phyloP scores from a whole-genome alignment of 345 rosid genomes.

The Raphanus raphanistrum region DNA sequence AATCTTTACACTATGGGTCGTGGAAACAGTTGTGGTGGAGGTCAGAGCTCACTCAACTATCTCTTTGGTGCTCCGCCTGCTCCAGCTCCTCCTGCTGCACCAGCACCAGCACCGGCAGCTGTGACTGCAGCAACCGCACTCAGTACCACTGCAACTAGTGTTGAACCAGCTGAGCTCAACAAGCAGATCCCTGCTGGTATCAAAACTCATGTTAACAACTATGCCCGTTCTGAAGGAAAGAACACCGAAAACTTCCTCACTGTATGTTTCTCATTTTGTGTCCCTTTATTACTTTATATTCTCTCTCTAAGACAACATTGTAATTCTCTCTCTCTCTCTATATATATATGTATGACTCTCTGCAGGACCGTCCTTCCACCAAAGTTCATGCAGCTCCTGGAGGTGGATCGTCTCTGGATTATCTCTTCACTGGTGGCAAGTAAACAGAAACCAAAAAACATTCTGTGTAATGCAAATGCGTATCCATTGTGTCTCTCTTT shows the following conservation, averaged over 20 bases:
- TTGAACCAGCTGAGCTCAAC: conserved; percentile 44
- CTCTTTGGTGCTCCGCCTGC: conserved; percentile 58
- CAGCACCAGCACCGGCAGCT: neutral
- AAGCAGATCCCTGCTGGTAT: conserved; percentile 73
- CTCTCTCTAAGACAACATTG: neutral
- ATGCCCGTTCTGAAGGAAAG: conserved; percentile 68
- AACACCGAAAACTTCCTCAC: conserved; percentile 86
- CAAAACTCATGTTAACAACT: conserved; percentile 60
- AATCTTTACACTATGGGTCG: conserved; percentile 57
- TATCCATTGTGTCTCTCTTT: conserved; percentile 16
- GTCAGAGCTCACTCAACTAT: conserved; percentile 80
- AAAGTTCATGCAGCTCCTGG: conserved; percentile 55
- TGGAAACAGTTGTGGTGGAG: conserved; percentile 80
- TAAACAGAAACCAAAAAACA: conserved; percentile 8
- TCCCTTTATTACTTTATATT: neutral
- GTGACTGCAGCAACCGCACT: conserved; percentile 23
- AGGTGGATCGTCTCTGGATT: conserved; percentile 48
- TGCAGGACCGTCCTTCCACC: conserved; percentile 49
- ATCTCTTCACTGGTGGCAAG: conserved; percentile 48
- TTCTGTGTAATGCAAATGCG: conserved; percentile 22
- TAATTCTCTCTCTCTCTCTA: neutral
- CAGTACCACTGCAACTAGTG: conserved; percentile 24
- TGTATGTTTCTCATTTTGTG: conserved; percentile 33
- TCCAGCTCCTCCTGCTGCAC: conserved; percentile 30
- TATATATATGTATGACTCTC: neutral